Evolutionary conservation across 2,329 filamentous ascomycete genomes (phyloP).

Genomic region (Paracorniculantispora psalliotae): DNA sequence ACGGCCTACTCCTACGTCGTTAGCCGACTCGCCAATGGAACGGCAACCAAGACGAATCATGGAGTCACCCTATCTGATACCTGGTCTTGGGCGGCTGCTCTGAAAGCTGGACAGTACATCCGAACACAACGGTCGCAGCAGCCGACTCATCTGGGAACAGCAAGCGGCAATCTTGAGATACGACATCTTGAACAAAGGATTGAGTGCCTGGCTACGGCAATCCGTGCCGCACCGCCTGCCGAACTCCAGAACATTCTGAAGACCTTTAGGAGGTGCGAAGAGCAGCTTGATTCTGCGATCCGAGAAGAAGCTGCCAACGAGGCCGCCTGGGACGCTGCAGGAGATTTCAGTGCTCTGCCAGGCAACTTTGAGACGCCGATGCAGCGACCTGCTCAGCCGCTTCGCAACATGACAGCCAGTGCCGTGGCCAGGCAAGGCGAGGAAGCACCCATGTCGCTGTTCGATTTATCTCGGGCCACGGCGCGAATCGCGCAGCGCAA

Average conservation of each 20-base stretch:
- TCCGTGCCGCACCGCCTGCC: conserved; percentile 65
- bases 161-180: conserved; percentile 56
- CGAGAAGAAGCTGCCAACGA: conserved; percentile 64
- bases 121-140: conserved; percentile 48
- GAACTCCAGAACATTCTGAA: conserved; percentile 71
- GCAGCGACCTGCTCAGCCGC: conserved; percentile 21
- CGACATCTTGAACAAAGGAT: conserved; percentile 75
- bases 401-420: conserved; percentile 31
- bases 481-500: conserved; percentile 56
- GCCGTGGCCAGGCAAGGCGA: conserved; percentile 36
- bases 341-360: conserved; percentile 53
- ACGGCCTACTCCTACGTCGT: conserved; percentile 82
- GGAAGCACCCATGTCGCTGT: conserved; percentile 60
- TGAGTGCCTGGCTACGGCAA: conserved; percentile 70
- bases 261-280: conserved; percentile 71
- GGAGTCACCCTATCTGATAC: conserved; percentile 61
- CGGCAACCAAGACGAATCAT: conserved; percentile 15
- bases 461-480: conserved; percentile 58
- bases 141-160: conserved; percentile 56
- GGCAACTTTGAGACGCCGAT: conserved; percentile 44
- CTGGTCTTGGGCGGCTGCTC: conserved; percentile 73
- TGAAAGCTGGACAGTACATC: conserved; percentile 72
- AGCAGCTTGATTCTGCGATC: conserved; percentile 65
- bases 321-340: conserved; percentile 63
- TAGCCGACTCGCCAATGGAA: conserved; percentile 51